phyloP scores from a whole-genome alignment of 2,329 filamentous ascomycete genomes.

The Drechslerella dactyloides region DNA sequence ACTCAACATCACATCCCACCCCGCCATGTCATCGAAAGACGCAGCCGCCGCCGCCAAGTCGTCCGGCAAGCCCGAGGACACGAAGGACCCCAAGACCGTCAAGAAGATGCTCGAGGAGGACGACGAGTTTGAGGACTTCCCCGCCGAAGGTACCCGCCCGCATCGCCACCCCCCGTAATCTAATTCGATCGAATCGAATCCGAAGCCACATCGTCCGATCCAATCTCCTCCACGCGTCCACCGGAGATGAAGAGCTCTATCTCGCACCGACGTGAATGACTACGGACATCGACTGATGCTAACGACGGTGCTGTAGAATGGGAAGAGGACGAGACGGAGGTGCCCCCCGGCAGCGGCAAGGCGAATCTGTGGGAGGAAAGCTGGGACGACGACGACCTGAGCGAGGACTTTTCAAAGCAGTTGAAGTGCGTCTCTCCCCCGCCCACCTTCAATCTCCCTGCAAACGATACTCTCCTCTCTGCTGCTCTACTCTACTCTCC shows the following conservation, averaged over 20 bases:
- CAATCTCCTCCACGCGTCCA: too few relatives aligned
- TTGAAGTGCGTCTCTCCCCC: slow-evolving; percentile 71
- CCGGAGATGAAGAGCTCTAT: too few relatives aligned
- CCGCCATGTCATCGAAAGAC: slow-evolving; percentile 44
- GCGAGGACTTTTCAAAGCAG: slow-evolving; percentile 93
- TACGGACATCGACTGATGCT: too few relatives aligned
- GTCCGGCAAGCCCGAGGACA: slow-evolving; percentile 40
- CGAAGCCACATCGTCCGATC: too few relatives aligned
- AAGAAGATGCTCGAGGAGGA: slow-evolving; percentile 86
- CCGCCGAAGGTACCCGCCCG: slow-evolving; percentile 77
- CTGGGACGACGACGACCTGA: slow-evolving; percentile 98
- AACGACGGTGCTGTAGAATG: slow-evolving; percentile 69
- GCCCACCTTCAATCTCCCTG: slow-evolving; percentile 9
- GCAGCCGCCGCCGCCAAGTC: slow-evolving; percentile 30
- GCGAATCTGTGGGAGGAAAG: slow-evolving; percentile 98
- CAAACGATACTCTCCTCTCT: too few relatives aligned
- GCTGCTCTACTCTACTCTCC: too few relatives aligned
- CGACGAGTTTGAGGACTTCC: slow-evolving; percentile 99
- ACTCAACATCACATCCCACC: neutral
- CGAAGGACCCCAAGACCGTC: slow-evolving; percentile 38
- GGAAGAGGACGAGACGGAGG: slow-evolving; percentile 88
- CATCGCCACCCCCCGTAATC: neutral
- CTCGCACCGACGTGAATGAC: too few relatives aligned
- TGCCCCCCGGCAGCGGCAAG: slow-evolving; percentile 69
- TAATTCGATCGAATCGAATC: neutral